These are phyloP conservation scores for Amanita pallidorosea DNA, from an alignment of 768 basidiomycete species.

Conservation along the genomic window DNA sequence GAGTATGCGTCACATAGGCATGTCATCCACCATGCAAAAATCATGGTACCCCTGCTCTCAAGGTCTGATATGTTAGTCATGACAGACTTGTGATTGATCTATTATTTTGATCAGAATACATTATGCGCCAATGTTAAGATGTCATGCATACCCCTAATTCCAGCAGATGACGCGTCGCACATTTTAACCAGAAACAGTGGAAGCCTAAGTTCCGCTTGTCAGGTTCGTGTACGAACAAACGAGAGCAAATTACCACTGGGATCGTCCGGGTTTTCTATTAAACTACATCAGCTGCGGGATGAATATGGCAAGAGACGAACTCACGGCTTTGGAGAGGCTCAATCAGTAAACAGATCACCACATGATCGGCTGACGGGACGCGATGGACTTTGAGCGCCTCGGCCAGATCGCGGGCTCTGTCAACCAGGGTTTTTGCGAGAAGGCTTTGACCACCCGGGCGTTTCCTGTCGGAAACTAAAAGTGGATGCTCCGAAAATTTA, in stretches of 20 bases:
- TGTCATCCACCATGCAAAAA: slow-evolving; percentile 93
- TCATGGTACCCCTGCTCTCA: slow-evolving; percentile 74
- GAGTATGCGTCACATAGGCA: slow-evolving; percentile 78
- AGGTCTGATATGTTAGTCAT: slow-evolving; percentile 63
- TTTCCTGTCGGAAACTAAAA: slow-evolving; percentile 69
- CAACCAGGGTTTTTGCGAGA: slow-evolving; percentile 66
- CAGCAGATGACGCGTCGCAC: slow-evolving; percentile 67
- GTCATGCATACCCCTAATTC: slow-evolving; percentile 52
- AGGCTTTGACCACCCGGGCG: slow-evolving; percentile 63
- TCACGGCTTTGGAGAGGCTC: slow-evolving; percentile 83
- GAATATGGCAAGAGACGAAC: slow-evolving; percentile 21
- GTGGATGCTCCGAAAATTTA: slow-evolving; percentile 86
- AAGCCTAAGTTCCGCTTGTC: slow-evolving; percentile 41
- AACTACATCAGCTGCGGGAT: slow-evolving; percentile 7
- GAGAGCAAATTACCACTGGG: slow-evolving; percentile 42
- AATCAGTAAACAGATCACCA: slow-evolving; percentile 71
- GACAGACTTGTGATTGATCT: slow-evolving; percentile 82
- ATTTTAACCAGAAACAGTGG: slow-evolving; percentile 77
- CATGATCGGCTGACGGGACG: slow-evolving; percentile 66
- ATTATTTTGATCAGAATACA: slow-evolving; percentile 6
- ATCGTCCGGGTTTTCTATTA: slow-evolving; percentile 60
- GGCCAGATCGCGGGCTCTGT: slow-evolving; percentile 76
- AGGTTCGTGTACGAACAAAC: slow-evolving; percentile 7
- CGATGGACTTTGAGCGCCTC: slow-evolving; percentile 84
- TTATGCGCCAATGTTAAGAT: slow-evolving; percentile 7